Evolutionary conservation across 306 rosid species (phyloP).

Genomic region (Malus asiatica): DNA sequence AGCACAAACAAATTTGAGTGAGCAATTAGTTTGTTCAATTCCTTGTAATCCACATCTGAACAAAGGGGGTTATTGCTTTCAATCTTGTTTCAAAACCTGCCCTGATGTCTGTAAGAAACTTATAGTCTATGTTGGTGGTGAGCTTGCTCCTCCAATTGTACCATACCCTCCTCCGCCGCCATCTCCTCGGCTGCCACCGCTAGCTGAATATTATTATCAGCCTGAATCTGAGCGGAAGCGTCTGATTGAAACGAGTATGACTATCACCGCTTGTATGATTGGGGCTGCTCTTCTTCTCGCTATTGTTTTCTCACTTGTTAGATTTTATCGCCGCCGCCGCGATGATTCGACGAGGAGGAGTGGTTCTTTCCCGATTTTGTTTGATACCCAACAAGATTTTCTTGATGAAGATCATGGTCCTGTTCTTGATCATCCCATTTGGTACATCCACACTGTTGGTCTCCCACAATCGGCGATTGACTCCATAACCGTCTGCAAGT

Average conservation of each 20-base stretch:
- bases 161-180: not conserved
- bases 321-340: conserved; percentile 20
- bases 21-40: not conserved
- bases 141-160: not conserved
- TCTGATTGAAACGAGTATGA: not conserved
- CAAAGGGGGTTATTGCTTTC: not conserved
- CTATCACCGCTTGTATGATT: conserved; percentile 15
- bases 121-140: not conserved
- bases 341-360: conserved; percentile 4
- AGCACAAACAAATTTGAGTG: no score
- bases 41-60: not conserved
- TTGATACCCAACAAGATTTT: conserved; percentile 27
- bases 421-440: conserved; percentile 37
- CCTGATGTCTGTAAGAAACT: not conserved
- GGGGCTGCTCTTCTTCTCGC: conserved; percentile 11
- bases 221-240: not conserved
- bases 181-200: not conserved
- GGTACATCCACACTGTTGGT: conserved; percentile 58
- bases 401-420: conserved; percentile 32
- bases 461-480: conserved; percentile 57
- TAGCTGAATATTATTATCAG: fast-evolving
- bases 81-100: not conserved
- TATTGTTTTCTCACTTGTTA: not conserved
- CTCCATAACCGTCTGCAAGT: conserved; percentile 48
- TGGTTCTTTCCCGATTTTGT: conserved; percentile 16